phyloP scores from a whole-genome alignment of 2,329 filamentous ascomycete genomes.

The Nemania sp. region DNA sequence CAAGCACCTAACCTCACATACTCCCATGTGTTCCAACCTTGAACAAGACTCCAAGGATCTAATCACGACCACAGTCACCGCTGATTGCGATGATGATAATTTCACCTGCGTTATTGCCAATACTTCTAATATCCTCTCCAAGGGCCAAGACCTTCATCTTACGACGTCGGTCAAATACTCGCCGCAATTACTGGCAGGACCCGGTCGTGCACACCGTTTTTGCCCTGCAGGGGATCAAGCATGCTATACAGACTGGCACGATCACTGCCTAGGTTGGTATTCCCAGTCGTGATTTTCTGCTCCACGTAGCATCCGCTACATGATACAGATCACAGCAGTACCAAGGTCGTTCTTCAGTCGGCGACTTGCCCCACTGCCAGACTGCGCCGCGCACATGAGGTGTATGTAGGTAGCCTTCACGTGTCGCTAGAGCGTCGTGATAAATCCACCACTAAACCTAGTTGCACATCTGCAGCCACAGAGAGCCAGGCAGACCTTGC shows the following conservation, averaged over 20 bases:
- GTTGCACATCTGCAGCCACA: conserved; percentile 12
- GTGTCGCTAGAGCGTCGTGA: conserved; percentile 30
- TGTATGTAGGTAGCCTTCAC: conserved; percentile 27
- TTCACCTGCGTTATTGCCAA: conserved; percentile 36
- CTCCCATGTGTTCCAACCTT: conserved; percentile 21
- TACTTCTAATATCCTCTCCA: conserved; percentile 31
- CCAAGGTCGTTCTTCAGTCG: conserved; percentile 21
- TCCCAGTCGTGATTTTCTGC: conserved; percentile 21
- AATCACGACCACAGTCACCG: conserved; percentile 19
- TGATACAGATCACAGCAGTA: conserved; percentile 15
- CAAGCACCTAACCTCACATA: conserved; percentile 18
- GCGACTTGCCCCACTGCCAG: conserved; percentile 31
- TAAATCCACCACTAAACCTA: conserved; percentile 14
- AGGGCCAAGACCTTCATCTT: conserved; percentile 35
- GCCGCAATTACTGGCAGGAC: not conserved
- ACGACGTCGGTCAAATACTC: conserved; percentile 25
- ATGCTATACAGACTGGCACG: conserved; percentile 26
- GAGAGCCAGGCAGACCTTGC: conserved; percentile 37
- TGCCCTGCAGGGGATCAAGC: conserved; percentile 30
- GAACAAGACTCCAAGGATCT: conserved; percentile 29
- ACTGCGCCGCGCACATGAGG: conserved; percentile 21
- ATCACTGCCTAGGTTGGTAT: conserved; percentile 21
- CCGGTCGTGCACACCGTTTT: conserved; percentile 28
- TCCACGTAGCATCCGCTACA: conserved; percentile 33
- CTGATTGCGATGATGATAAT: conserved; percentile 25